A percentile compares a stretch with the other conserved stretches of the same genome.
phyloP scores from a whole-genome alignment of 2,329 filamentous ascomycete genomes.

The Colletotrichum neosansevieriae region DNA sequence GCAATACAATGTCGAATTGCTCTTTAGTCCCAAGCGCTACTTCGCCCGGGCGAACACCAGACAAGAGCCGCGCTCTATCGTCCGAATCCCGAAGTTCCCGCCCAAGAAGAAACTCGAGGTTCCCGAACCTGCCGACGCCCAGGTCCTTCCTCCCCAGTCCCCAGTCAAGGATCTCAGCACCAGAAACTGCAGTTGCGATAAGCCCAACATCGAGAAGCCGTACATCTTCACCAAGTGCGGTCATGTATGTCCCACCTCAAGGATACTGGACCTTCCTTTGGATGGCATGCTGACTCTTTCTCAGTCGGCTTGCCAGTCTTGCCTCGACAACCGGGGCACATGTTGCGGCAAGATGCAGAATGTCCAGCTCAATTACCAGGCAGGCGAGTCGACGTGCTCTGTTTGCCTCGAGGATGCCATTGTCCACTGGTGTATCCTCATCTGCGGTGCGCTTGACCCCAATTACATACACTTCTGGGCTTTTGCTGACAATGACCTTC shows the following conservation, averaged over 20 bases:
- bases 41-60: not conserved
- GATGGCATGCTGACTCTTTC: not conserved
- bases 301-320: constrained; percentile 4
- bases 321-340: not conserved
- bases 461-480: too few relatives aligned
- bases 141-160: not conserved
- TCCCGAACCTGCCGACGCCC: not conserved
- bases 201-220: not conserved
- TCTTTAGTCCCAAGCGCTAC: not conserved
- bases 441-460: not conserved
- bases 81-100: not conserved
- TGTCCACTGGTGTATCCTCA: not conserved
- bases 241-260: not conserved
- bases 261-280: too few relatives aligned
- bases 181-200: constrained; percentile 9
- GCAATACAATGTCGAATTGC: not conserved
- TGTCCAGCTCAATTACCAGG: constrained; percentile 5
- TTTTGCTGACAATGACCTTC: not conserved
- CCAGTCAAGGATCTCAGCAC: not conserved
- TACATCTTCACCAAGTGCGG: constrained; percentile 7
- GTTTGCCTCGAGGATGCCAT: not conserved
- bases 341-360: constrained; percentile 16
- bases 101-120: not conserved
- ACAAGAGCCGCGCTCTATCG: not conserved
- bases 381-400: not conserved